A percentile compares a stretch with the other conserved stretches of the same genome.
These are phyloP conservation scores for Haematococcus lacustris DNA, from an alignment of 139 green algal species.

Conservation along the genomic window DNA sequence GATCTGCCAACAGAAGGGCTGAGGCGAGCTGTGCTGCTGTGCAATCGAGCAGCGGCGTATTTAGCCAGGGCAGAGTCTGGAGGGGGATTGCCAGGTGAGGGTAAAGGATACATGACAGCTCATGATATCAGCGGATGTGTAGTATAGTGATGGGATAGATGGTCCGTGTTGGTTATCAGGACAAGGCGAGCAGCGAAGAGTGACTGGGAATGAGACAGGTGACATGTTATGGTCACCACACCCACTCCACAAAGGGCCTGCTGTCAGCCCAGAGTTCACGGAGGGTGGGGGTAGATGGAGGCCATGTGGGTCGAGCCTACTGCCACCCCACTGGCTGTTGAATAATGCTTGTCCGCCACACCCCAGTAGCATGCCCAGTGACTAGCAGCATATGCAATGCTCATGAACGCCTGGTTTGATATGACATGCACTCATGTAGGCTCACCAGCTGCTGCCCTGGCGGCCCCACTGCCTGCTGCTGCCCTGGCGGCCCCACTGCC, in stretches of 20 bases:
- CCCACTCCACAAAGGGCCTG: no score
- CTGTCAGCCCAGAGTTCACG: neutral
- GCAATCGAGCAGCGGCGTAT: constrained; percentile 26
- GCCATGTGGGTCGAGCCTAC: neutral
- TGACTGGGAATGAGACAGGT: no score
- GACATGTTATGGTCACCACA: no score
- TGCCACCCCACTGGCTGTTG: neutral
- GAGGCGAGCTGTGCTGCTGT: constrained; percentile 12
- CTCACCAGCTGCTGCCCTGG: neutral
- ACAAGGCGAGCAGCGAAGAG: no score
- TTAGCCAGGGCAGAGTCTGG: constrained; percentile 12
- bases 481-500: no score
- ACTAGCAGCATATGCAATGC: neutral
- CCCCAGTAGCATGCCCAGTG: no score
- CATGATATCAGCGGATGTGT: neutral
- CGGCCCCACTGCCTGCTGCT: no score
- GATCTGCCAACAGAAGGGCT: constrained; percentile 18
- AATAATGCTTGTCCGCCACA: no score
- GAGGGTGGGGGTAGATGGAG: neutral
- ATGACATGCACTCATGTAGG: neutral
- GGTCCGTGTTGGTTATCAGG: no score
- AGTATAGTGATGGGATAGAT: no score
- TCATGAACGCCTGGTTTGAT: neutral
- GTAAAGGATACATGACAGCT: neutral
- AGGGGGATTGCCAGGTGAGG: neutral